Conservation (phyloP, 169 alveolate species). For the Plasmodium blacklocki region DNA sequence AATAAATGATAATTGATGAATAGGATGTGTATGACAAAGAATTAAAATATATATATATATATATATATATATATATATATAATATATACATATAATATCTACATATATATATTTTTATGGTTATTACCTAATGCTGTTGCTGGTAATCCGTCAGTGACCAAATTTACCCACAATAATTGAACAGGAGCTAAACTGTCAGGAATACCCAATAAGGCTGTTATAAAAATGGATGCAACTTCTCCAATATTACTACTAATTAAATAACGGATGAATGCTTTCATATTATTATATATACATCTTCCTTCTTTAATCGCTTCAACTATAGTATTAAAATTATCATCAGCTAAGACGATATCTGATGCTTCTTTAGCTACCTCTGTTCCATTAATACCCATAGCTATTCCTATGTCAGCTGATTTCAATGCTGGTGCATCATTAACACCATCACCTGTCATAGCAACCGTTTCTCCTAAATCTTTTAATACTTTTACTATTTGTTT, state of each 20-base stretch:
- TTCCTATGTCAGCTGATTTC: constrained; percentile 98
- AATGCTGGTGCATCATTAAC: constrained; percentile 99
- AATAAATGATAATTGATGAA: neutral
- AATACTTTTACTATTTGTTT: constrained; percentile 96
- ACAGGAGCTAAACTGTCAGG: constrained; percentile 98
- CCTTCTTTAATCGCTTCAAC: constrained; percentile 99
- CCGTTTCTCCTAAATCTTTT: constrained; percentile 94
- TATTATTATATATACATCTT: constrained; percentile 97
- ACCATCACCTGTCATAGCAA: constrained; percentile 99
- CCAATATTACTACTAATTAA: constrained; percentile 99
- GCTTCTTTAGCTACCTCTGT: constrained; percentile 99
- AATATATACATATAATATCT: neutral
- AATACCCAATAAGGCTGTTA: constrained; percentile 98
- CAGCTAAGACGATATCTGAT: constrained; percentile 99
- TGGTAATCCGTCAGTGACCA: constrained; percentile 99
- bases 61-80: neutral
- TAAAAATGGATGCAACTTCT: constrained; percentile 99
- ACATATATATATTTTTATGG: neutral
- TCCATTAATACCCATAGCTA: constrained; percentile 99
- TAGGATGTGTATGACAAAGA: neutral
- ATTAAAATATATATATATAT: neutral
- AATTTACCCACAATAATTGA: constrained; percentile 99
- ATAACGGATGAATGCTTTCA: constrained; percentile 98
- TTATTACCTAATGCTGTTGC: constrained; percentile 97
- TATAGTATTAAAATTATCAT: constrained; percentile 98